Evolutionary conservation across 2,329 filamentous ascomycete genomes (phyloP), one percentile per base, ranked within the genome.

Genomic region (Fusarium nanum): DNA sequence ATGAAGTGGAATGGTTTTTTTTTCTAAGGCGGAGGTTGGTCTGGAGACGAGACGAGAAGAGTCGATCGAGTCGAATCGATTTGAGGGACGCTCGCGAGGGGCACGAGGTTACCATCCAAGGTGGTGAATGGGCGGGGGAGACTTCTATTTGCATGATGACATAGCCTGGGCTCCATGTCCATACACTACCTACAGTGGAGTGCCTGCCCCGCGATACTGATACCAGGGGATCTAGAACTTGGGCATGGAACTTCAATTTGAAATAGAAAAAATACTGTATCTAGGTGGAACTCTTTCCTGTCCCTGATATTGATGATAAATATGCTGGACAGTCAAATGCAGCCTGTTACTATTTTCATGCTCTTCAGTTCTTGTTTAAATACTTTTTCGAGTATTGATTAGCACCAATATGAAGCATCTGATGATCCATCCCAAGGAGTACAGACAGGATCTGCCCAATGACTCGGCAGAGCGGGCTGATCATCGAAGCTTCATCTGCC

Each of bases 1-100:
- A 62, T 56, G 64, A 69, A 56, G 68, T 71, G 64, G 68, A 71
- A 71, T 71, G 64, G 60, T 71, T 64, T 37, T 37, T 68, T 28
- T 28, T 12, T 37, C 40, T 64, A 56, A 53, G 37, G 56, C 53
- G 48, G 53, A 71, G 45, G 68, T 68, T 71, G 68, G 58, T 71
- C 68, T 70, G 48, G 63, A 60, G 62, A 60, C 42, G 61, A 32
- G 41, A 37, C 34, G 34, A 37, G 34, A 12, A 11, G 34, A n/a
- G 34, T n/a, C 34, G 34, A 37, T 37, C 34, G 34, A 37, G 34
- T 12, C 34, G 18, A 44, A 23, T 44, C 41, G 22, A 25, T 22
- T 44, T 4, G 41, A 44, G 61, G 57, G 47, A 55, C 28, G 27
- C 45, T 45, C 58, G 63, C 40, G 68, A 71, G 68, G 68, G 68